Evolutionary conservation across 768 basidiomycete species (phyloP).

Genomic region (Mycena alexandri): DNA sequence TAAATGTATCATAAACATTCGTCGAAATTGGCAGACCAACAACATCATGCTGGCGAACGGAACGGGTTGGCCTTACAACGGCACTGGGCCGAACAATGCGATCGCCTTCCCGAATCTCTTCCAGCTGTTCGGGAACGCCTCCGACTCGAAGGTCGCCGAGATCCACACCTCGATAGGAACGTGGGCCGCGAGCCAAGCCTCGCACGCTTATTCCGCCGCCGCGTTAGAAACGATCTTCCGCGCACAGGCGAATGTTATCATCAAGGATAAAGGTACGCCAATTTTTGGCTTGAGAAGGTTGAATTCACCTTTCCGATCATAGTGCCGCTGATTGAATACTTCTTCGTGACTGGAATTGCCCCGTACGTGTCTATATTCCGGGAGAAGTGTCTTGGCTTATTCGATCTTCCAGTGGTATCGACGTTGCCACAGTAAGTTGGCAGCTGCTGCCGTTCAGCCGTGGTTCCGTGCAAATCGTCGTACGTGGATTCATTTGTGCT

Average conservation of each 20-base stretch:
- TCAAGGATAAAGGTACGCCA: conserved; percentile 58
- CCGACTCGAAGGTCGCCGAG: conserved; percentile 45
- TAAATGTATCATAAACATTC: background rate
- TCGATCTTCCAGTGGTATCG: too few relatives aligned
- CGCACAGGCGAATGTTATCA: conserved; percentile 60
- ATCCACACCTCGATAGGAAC: conserved; percentile 51
- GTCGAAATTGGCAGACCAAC: conserved; percentile 49
- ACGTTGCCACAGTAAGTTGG: conserved; percentile 62
- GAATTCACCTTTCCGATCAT: background rate
- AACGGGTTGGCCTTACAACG: conserved; percentile 54
- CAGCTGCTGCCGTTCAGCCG: conserved; percentile 67
- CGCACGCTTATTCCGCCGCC: conserved; percentile 50
- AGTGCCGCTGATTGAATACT: conserved; percentile 62
- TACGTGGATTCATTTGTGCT: background rate
- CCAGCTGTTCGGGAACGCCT: conserved; percentile 56
- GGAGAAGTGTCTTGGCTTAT: too few relatives aligned
- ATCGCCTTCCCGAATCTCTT: conserved; percentile 66
- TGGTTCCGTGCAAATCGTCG: conserved; percentile 53
- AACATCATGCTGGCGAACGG: conserved; percentile 52
- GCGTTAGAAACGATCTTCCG: conserved; percentile 58
- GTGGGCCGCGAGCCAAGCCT: conserved; percentile 60
- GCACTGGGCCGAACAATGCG: conserved; percentile 58
- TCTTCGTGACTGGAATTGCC: conserved; percentile 48
- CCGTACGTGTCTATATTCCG: background rate
- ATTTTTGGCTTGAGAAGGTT: conserved; percentile 13